Base-by-base conservation (phyloP, 345 rosid genomes). In the Hevea brasiliensis region DNA sequence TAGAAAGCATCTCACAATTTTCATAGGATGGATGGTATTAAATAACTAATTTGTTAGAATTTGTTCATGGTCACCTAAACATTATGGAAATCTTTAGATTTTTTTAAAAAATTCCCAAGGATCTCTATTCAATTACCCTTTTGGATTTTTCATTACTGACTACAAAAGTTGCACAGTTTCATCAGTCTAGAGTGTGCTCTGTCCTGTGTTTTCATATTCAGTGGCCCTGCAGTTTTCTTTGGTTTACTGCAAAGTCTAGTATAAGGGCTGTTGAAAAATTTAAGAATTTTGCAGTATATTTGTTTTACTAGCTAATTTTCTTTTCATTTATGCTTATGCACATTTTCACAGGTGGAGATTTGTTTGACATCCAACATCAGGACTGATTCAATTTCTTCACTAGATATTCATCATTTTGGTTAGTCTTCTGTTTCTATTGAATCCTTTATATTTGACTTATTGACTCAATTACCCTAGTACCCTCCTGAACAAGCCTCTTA, bases 391-490 rank as follows among this genome's bases (percentile, higher is more conserved):
- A 82, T 92, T 76, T 82, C 98, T 67, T 92, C 99, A 13, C 80
- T 95, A 23, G 96, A 89, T 74, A 76, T 87, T 70, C 98, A 95
- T 82, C 98, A 92, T 86, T 95, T 95, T 26, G 88, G 99, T 95
- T 66, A 82, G 92, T 61, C 27, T 23, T 63, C 20, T 50, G 40
- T 57, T 71, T 72, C 70, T 42, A 9, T 69, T 65, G 65, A 26
- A 66, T 72, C 14, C 8, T 40, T 40, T 40, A 18, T 23, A 27
- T 20, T 47, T 61, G 17, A 10, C 40, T 63, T 17, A 3, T 67
- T 72, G 17, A 14, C 40, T 63, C 0, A 18, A 32, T 44, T 32
- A 51, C 11, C 61, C n/a, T 62, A 32, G 40, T 32, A 41, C 11
- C 55, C 21, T 62, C 9, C 1, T n/a, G 54, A 72, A 55, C 60